Base-by-base conservation (phyloP, 2,329 filamentous ascomycete genomes). In the Tolypocladium inflatum region DNA sequence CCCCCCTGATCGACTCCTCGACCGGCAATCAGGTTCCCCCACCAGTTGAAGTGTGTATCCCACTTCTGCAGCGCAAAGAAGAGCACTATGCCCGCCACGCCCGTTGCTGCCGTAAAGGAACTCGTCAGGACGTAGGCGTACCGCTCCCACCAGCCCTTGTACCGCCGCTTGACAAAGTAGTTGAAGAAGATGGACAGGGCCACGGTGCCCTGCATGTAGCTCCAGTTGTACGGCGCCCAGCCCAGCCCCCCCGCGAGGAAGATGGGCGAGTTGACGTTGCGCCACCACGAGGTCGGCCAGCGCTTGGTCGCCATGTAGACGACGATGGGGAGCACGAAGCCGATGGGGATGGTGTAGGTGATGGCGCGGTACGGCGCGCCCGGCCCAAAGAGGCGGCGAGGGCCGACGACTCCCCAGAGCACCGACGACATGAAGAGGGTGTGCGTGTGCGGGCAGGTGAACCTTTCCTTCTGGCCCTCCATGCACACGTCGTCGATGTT, bases 321-420 rank as follows among this genome's bases (percentile, higher is more conserved):
- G 1, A 52, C 7, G 10, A 67, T 54, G 2, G 66, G 65, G 2
- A 69, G 57, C 8, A 64, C 2, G 6, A 61, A 11, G 0, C 64
- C 66, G 0, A 65, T 4, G 0, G 63, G 65, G 11, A 68, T 63
- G 3, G 50, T 43, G 53, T 65, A 68, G 1, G 58, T 63, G 39
- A 66, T 21, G 1, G 59, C 42, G 1, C 57, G 60, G 53, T 66
- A 70, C 1, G 63, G 62, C 0, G 57, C 63, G 37, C 60, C 54
- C 1, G 42, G 52, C 0, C 62, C 65, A 17, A 89, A 89, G 64
- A 89, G 82, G 41, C 85, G 80, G 4, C 75, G 71, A 0, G 87
- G 86, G 0, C 87, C 86, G 57, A 90, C 85, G 52, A 83, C 77
- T 48, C 86, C 86, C 85, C 85, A 87, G 62, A 88, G 80, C 41